These are phyloP conservation scores for Phialophora verrucosa DNA, from an alignment of 2,329 filamentous ascomycete species.

Conservation along the genomic window DNA sequence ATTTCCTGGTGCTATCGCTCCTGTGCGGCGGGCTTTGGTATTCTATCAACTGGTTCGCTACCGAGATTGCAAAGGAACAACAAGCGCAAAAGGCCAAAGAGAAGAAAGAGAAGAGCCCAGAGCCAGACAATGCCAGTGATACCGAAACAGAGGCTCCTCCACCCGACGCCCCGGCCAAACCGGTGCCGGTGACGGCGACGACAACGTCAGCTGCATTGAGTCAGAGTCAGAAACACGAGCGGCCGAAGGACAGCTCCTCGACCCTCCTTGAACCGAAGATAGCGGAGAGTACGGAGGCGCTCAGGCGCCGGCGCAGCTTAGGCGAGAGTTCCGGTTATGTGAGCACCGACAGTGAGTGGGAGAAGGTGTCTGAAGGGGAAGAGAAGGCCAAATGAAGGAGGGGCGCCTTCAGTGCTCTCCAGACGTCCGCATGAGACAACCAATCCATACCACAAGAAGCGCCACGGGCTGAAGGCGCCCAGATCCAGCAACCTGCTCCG, in stretches of 20 bases:
- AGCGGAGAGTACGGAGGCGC: constrained; percentile 46
- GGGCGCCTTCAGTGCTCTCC: neutral
- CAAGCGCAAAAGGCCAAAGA: constrained; percentile 51
- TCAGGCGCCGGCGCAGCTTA: constrained; percentile 54
- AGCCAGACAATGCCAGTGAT: constrained; percentile 40
- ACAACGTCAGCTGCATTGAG: constrained; percentile 25
- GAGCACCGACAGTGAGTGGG: constrained; percentile 97
- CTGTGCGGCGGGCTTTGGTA: constrained; percentile 86
- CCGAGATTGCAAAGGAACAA: constrained; percentile 63
- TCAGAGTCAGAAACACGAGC: constrained; percentile 30
- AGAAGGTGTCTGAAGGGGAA: constrained; percentile 72
- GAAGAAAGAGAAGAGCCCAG: constrained; percentile 52
- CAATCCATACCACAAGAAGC: neutral
- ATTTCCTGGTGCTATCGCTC: constrained; percentile 81
- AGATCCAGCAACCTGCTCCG: neutral
- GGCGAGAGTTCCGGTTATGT: constrained; percentile 61
- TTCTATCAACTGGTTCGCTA: constrained; percentile 95
- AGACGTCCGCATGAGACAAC: neutral
- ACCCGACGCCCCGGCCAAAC: neutral
- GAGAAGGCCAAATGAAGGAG: constrained; percentile 56
- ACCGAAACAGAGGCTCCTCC: constrained; percentile 48
- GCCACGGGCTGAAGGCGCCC: neutral
- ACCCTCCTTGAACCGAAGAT: constrained; percentile 54
- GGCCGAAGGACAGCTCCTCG: constrained; percentile 24
- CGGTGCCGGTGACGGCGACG: constrained; percentile 10